Evolutionary conservation across 495 filamentous ascomycete genomes (phyloP), one percentile per base, ranked within the genome.

Genomic region (Darksidea phi): DNA sequence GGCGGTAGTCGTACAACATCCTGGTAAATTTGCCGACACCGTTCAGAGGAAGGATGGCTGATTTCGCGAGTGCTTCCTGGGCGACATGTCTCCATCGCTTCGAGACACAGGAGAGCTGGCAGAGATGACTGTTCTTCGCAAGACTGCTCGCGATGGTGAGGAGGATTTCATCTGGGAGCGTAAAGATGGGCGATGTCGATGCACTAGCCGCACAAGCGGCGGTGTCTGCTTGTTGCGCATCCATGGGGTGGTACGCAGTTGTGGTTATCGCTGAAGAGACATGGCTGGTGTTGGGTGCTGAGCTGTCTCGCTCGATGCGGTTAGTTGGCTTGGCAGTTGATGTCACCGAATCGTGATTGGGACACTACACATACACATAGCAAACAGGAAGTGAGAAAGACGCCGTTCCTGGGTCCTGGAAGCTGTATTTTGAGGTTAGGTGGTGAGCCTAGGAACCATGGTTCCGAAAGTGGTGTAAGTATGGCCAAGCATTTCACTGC

Each of bases 151-250:
- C 51, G 10, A 57, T 48, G 1, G 25, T n/a, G n/a, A 24, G 13
- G 7, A 57, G 17, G 2, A 57, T 1, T 38, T 57, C 54, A 48
- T 47, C 48, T 15, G 54, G 54, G 8, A 57, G 42, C 21, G 20
- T 25, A 4, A 48, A 13, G 12, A 57, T 48, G 23, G 17, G 26
- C 32, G 42, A 41, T 37, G 54, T 36, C 25, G 52, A 13, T 24
- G 18, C 18, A n/a, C n/a, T n/a, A n/a, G n/a, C 6, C 36, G 50
- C 8, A 37, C 12, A 5, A 7, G 13, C 7, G 26, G 52, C 20
- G 21, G 17, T 3, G 42, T 38, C 11, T 55, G 43, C 18, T 55
- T 42, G 23, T 43, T 23, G 52, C 26, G 52, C 17, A 42, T 42
- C 52, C 52, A 55, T 11, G 43, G 38, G 13, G 37, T 4, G 37